phyloP scores from a whole-genome alignment of 179 eudicot genomes.

The Pouteria campechiana region DNA sequence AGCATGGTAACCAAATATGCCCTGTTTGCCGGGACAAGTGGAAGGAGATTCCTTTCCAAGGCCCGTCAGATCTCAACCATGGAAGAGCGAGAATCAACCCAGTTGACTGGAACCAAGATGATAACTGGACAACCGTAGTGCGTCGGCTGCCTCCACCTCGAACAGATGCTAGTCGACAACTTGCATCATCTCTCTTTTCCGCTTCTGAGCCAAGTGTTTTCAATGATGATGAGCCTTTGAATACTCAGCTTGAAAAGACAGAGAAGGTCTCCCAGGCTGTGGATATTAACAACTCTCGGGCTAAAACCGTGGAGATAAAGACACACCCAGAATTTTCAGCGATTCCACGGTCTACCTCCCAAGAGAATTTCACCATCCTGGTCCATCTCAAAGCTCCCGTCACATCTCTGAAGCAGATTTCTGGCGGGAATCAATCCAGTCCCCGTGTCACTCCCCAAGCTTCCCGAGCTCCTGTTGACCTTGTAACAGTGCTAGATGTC shows the following conservation, averaged over 20 bases:
- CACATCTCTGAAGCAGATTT: too few relatives aligned
- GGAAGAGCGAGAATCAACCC: slow-evolving; percentile 42
- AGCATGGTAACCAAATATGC: slow-evolving; percentile 73
- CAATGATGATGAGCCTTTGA: slow-evolving; percentile 54
- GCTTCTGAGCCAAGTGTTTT: slow-evolving; percentile 54
- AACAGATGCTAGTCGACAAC: slow-evolving; percentile 26
- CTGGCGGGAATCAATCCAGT: too few relatives aligned
- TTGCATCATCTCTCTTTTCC: slow-evolving; percentile 16
- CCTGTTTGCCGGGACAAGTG: slow-evolving; percentile 76
- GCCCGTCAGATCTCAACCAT: slow-evolving; percentile 25
- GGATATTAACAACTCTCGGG: slow-evolving; percentile 3
- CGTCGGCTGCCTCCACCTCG: slow-evolving; percentile 36
- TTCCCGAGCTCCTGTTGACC: slow-evolving; percentile 46
- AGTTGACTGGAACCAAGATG: slow-evolving; percentile 30
- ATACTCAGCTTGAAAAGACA: slow-evolving; percentile 12
- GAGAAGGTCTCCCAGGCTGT: slow-evolving; percentile 13
- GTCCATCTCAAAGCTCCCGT: slow-evolving; percentile 80
- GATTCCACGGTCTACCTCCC: slow-evolving; percentile 21
- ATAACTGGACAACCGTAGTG: slow-evolving; percentile 31
- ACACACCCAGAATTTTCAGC: slow-evolving; percentile 58
- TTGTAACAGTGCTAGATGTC: slow-evolving; percentile 56
- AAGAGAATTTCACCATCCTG: slow-evolving; percentile 42
- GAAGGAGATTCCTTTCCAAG: slow-evolving; percentile 71
- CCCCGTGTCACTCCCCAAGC: slow-evolving; percentile 22
- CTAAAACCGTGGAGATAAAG: slow-evolving; percentile 9